Conservation (phyloP, 306 rosid genomes). For the Vigna trinervia region DNA sequence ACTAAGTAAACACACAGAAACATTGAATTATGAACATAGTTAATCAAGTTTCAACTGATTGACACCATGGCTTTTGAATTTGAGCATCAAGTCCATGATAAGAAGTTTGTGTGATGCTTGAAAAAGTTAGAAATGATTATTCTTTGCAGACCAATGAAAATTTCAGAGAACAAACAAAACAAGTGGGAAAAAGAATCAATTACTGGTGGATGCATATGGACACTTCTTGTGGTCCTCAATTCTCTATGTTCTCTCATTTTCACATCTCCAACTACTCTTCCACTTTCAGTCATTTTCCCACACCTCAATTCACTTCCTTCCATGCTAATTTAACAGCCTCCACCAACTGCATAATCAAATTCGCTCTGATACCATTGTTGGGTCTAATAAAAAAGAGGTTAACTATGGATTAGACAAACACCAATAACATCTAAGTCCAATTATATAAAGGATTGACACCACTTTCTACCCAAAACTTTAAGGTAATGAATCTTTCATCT, state of each 20-base stretch:
- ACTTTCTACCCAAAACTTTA: no score
- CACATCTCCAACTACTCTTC: conserved; percentile 4
- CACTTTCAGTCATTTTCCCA: not conserved
- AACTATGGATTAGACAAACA: no score
- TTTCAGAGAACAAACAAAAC: not conserved
- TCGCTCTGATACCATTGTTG: no score
- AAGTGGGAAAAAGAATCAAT: not conserved
- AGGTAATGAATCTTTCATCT: no score
- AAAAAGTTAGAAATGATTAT: conserved; percentile 2
- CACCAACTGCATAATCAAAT: not conserved
- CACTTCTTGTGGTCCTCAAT: conserved; percentile 11
- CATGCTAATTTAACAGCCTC: not conserved
- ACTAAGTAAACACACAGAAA: not conserved
- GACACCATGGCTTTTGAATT: not conserved
- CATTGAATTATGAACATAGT: not conserved
- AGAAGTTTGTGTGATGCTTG: not conserved
- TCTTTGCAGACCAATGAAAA: not conserved
- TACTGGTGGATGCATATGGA: not conserved
- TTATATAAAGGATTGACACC: no score
- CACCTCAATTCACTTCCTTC: not conserved
- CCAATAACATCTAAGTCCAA: no score
- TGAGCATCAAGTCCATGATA: not conserved
- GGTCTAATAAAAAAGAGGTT: no score
- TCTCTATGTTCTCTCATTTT: not conserved
- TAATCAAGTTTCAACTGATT: not conserved